Conservation (phyloP, 345 rosid genomes). For the Firmiana major region DNA sequence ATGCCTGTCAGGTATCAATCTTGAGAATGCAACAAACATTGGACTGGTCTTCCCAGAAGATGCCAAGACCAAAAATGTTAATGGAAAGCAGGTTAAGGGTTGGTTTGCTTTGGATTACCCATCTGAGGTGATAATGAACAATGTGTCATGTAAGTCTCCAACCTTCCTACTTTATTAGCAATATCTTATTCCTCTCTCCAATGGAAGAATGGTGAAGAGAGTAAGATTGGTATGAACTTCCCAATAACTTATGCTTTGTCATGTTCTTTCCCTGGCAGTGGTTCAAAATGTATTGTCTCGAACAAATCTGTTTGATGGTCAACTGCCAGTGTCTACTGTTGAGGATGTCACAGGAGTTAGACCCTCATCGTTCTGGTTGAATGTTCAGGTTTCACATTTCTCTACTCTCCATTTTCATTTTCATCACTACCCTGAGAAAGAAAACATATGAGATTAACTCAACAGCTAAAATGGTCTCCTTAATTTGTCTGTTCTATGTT, state of each 20-base stretch:
- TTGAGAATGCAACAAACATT: slow-evolving; percentile 60
- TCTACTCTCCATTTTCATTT: not conserved
- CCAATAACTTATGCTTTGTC: not conserved
- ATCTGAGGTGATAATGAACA: slow-evolving; percentile 25
- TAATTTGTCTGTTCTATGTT: not conserved
- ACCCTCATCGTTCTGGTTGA: slow-evolving; percentile 64
- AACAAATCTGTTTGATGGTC: slow-evolving; percentile 47
- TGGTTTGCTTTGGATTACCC: slow-evolving; percentile 61
- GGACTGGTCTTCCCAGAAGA: slow-evolving; percentile 29
- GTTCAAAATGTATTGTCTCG: slow-evolving; percentile 52
- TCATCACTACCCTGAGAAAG: too few relatives aligned
- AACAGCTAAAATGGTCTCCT: not conserved
- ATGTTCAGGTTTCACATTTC: slow-evolving; percentile 52
- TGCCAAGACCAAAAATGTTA: slow-evolving; percentile 41
- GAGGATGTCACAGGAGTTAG: slow-evolving; percentile 44
- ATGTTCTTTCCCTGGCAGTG: slow-evolving; percentile 36
- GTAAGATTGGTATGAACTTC: not conserved
- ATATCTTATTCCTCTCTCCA: not conserved
- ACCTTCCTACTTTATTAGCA: not conserved
- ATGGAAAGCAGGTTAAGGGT: slow-evolving; percentile 54
- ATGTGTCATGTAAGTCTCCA: slow-evolving; percentile 37
- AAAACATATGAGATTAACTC: not conserved
- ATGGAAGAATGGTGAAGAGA: not conserved
- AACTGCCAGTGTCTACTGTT: slow-evolving; percentile 32
- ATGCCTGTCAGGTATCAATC: slow-evolving; percentile 53